phyloP scores from a whole-genome alignment of 2,329 filamentous ascomycete genomes.

The Alternaria ethzedia region DNA sequence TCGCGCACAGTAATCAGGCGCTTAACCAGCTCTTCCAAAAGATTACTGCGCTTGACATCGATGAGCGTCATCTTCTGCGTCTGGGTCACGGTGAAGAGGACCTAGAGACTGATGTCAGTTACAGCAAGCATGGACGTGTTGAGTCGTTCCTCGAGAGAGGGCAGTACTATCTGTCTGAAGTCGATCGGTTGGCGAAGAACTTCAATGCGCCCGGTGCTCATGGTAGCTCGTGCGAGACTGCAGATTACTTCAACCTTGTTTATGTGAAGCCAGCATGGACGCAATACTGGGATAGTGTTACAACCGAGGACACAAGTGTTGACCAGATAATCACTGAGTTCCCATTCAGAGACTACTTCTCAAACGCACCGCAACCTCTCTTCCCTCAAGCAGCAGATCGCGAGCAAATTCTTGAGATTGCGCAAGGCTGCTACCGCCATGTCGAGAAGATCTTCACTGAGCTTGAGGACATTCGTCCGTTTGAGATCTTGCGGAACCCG shows the following conservation, averaged over 20 bases:
- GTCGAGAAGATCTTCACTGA: slow-evolving; percentile 90
- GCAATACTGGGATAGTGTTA: slow-evolving; percentile 74
- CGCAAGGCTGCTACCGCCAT: slow-evolving; percentile 84
- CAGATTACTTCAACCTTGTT: slow-evolving; percentile 93
- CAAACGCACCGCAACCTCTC: slow-evolving; percentile 83
- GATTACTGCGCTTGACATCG: slow-evolving; percentile 94
- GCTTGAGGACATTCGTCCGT: slow-evolving; percentile 89
- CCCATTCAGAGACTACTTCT: slow-evolving; percentile 88
- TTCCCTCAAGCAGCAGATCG: slow-evolving; percentile 72
- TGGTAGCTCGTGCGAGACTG: slow-evolving; percentile 93
- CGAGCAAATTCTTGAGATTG: slow-evolving; percentile 75
- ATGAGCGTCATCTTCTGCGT: slow-evolving; percentile 89
- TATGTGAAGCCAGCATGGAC: slow-evolving; percentile 89
- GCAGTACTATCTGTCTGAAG: slow-evolving; percentile 77
- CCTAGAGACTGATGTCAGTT: slow-evolving; percentile 81
- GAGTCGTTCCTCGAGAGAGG: slow-evolving; percentile 94
- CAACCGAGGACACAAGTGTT: slow-evolving; percentile 61
- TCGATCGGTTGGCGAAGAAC: slow-evolving; percentile 82
- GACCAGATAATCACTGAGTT: slow-evolving; percentile 75
- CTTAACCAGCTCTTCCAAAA: slow-evolving; percentile 98
- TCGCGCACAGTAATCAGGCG: slow-evolving; percentile 97
- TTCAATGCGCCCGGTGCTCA: slow-evolving; percentile 92
- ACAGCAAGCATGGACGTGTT: slow-evolving; percentile 92
- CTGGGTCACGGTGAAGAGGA: slow-evolving; percentile 96
- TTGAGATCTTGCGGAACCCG: slow-evolving; percentile 88